Conservation (phyloP, 306 rosid genomes). For the Cucumis melo region DNA sequence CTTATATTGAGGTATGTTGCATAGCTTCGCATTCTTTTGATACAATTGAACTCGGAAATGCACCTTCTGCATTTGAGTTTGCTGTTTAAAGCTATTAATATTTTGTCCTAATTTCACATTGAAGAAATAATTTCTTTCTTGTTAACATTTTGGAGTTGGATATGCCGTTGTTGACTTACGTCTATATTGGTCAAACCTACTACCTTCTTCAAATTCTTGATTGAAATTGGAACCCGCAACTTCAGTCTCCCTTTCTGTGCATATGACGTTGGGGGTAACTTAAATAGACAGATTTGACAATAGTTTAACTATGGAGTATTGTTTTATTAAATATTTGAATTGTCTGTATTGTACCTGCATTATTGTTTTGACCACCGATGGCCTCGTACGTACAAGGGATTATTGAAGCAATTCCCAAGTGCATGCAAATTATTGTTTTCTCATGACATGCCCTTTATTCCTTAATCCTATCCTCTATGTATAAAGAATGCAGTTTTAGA, state of each 20-base stretch:
- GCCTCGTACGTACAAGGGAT: neutral
- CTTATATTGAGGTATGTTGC: slow-evolving; percentile 85
- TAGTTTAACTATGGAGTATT: neutral
- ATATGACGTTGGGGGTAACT: neutral
- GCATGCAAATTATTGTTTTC: neutral
- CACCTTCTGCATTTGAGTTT: neutral
- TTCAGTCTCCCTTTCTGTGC: neutral
- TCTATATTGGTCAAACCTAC: neutral
- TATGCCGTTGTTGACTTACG: neutral
- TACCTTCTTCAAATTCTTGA: neutral
- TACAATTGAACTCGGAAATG: neutral
- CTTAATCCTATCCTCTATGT: neutral
- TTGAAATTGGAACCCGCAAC: neutral
- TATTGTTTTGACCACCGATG: neutral
- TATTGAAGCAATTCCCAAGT: neutral
- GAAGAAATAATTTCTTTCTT: neutral
- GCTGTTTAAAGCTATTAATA: neutral
- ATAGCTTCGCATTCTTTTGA: neutral
- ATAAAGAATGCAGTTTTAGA: neutral
- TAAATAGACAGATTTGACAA: neutral
- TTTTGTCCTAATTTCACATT: neutral
- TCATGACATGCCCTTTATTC: neutral
- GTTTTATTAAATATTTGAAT: neutral
- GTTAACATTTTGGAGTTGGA: neutral
- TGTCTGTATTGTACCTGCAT: neutral